Conservation (phyloP, 805 yeast genomes). For the Candida schatavii region DNA sequence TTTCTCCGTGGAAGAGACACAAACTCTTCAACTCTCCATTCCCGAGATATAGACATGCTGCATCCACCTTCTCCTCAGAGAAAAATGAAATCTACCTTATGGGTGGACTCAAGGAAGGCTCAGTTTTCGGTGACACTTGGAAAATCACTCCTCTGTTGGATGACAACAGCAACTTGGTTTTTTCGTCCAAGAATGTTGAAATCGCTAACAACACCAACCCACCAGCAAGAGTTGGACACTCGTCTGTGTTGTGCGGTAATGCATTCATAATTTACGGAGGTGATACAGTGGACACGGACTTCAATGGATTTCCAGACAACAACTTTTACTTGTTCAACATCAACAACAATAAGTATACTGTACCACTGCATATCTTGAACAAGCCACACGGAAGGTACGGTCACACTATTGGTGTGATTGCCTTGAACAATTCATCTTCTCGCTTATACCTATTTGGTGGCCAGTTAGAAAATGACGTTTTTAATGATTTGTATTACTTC, state of each 20-base stretch:
- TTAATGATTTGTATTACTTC: constrained; percentile 81
- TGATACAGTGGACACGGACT: constrained; percentile 82
- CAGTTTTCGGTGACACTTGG: constrained; percentile 97
- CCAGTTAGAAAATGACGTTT: constrained; percentile 79
- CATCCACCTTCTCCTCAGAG: constrained; percentile 63
- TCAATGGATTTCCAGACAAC: constrained; percentile 78
- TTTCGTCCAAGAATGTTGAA: constrained; percentile 23
- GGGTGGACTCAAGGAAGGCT: constrained; percentile 93
- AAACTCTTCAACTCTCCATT: constrained; percentile 76
- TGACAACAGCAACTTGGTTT: constrained; percentile 3
- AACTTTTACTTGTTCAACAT: constrained; percentile 80
- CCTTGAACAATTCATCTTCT: constrained; percentile 42
- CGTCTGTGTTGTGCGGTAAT: constrained; percentile 86
- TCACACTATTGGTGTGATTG: constrained; percentile 79
- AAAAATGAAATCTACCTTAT: constrained; percentile 80
- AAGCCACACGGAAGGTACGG: constrained; percentile 95
- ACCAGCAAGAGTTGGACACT: constrained; percentile 96
- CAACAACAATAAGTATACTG: constrained; percentile 42
- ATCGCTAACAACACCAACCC: constrained; percentile 77
- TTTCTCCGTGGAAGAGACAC: constrained; percentile 61
- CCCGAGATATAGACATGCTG: constrained; percentile 92
- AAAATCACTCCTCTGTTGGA: constrained; percentile 54
- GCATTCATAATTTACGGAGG: constrained; percentile 97
- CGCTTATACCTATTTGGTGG: constrained; percentile 89
- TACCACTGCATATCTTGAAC: constrained; percentile 42